phyloP scores from a whole-genome alignment of 768 basidiomycete genomes.

The Panaeolus papilionaceus region DNA sequence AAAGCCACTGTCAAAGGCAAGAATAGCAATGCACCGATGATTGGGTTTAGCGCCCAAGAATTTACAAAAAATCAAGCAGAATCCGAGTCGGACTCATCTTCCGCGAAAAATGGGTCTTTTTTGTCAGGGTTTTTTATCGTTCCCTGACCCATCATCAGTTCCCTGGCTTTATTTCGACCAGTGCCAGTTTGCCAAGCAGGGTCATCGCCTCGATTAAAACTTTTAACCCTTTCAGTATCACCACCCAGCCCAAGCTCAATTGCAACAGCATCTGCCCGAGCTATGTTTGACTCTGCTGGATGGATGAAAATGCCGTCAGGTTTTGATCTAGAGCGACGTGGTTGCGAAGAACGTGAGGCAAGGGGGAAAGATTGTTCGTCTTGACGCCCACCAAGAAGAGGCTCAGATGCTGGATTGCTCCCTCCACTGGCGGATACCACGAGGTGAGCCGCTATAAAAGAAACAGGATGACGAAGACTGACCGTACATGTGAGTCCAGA shows the following conservation, averaged over 20 bases:
- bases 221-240: slow-evolving; percentile 54
- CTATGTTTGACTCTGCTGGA: slow-evolving; percentile 65
- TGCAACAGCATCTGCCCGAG: slow-evolving; percentile 69
- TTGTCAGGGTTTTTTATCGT: slow-evolving; percentile 23
- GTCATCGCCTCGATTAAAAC: slow-evolving; percentile 41
- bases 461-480: slow-evolving; percentile 20
- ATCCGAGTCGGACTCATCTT: slow-evolving; percentile 34
- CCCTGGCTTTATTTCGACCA: slow-evolving; percentile 56
- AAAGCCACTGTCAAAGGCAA: slow-evolving; percentile 4
- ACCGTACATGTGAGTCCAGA: slow-evolving; percentile 21
- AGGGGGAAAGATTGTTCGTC: slow-evolving; percentile 27
- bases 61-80: slow-evolving; percentile 15
- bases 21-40: neutral
- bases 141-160: slow-evolving; percentile 38
- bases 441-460: neutral
- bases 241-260: slow-evolving; percentile 57
- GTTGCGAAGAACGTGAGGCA: slow-evolving; percentile 27
- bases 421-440: neutral
- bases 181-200: slow-evolving; percentile 57
- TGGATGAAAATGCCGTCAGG: slow-evolving; percentile 68
- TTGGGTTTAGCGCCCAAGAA: neutral
- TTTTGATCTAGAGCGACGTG: slow-evolving; percentile 58
- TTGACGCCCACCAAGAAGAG: slow-evolving; percentile 23
- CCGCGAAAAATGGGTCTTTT: slow-evolving; percentile 15
- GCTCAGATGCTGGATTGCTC: slow-evolving; percentile 23